These are phyloP conservation scores for Emmonsiellopsis sp. DNA, from an alignment of 2,329 filamentous ascomycete species.

Conservation along the genomic window DNA sequence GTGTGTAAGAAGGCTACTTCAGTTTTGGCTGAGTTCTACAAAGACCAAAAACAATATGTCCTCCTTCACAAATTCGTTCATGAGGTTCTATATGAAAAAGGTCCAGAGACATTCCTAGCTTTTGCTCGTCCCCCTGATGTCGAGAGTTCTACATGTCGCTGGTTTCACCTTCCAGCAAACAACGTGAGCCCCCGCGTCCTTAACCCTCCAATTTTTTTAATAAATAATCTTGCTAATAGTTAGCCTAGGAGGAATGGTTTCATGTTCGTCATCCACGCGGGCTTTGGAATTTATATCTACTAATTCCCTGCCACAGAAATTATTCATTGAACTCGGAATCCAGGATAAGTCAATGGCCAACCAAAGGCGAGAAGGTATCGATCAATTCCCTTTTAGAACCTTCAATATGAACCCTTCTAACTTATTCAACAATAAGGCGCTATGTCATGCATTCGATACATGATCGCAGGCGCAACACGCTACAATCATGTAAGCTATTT, in stretches of 20 bases:
- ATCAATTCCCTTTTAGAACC: neutral
- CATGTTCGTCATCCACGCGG: neutral
- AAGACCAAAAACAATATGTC: neutral
- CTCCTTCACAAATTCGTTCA: neutral
- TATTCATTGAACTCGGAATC: neutral
- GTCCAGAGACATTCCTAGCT: neutral
- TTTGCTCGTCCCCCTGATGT: neutral
- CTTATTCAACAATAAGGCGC: neutral
- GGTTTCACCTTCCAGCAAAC: neutral
- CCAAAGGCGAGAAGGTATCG: neutral
- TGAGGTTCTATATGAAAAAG: neutral
- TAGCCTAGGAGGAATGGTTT: neutral
- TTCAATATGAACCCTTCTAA: neutral
- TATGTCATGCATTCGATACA: neutral
- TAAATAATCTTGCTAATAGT: neutral
- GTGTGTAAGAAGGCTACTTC: neutral
- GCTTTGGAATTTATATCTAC: neutral
- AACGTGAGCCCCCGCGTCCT: neutral
- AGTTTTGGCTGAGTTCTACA: neutral
- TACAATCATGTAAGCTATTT: neutral
- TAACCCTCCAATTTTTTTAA: no score
- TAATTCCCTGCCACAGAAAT: neutral
- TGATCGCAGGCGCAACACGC: neutral
- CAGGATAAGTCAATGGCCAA: neutral
- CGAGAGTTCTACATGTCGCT: neutral